Evolutionary conservation across 2,329 filamentous ascomycete genomes (phyloP), one percentile per base, ranked within the genome.

Genomic region (Fusarium duplospermum): DNA sequence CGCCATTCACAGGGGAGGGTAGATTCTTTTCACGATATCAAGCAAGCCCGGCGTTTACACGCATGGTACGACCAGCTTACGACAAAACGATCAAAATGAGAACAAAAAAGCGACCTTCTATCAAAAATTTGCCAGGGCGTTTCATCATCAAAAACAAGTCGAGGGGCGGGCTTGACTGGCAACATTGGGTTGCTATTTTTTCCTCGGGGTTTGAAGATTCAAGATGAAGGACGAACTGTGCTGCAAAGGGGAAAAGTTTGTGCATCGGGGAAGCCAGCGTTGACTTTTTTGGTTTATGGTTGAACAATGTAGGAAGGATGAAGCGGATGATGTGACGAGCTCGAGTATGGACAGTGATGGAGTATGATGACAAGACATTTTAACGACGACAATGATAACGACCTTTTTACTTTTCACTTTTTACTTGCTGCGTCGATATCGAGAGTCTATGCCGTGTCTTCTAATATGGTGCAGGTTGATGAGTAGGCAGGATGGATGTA

Each of bases 311-410:
- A 10, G 54, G 54, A 58, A 10, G 54, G 54, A 58, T 36, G 66
- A 40, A 42, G 58, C 40, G 58, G 67, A 73, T 54, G 42, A 47
- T 68, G 72, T 52, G 71, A 78, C 35, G 33, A 57, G 31, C 14
- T 35, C 20, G 63, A 69, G 67, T 42, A 65, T 67, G 72, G 59
- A 45, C 29, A 47, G 64, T 62, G 73, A 59, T 62, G 64, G 67
- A 68, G 70, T 70, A 75, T 72, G 66, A 77, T 75, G 76, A 77
- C 63, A 72, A 76, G 75, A 70, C 58, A 71, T 66, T n/a, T 73
- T 76, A 65, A 78, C 74, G 76, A 78, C 66, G 33, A 77, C 75
- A 78, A 78, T 75, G 76, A 78, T 77, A 66, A 78, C 60, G 73
- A 77, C 56, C 58, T 50, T 50, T 63, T 68, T 69, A 71, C 29